Percentiles rank a stretch among this genome's conserved stretches.
phyloP scores from a whole-genome alignment of 176 grass and related monocot species.

The Alloteropsis semialata region DNA sequence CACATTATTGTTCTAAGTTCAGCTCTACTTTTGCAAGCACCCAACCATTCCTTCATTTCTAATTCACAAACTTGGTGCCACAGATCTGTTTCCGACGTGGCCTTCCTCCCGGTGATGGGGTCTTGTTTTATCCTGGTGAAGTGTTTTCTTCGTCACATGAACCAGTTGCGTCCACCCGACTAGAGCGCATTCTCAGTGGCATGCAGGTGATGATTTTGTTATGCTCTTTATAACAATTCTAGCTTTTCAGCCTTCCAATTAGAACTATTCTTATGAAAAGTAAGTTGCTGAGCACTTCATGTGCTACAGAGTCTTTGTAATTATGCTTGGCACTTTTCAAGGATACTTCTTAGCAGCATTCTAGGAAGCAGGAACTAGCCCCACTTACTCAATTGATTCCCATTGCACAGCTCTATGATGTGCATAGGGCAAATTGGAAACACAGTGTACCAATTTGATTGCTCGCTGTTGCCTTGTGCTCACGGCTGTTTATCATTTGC shows the following conservation, averaged over 20 bases:
- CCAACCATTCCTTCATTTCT: background rate
- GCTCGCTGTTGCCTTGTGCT: background rate
- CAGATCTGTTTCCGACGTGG: slow-evolving; percentile 91
- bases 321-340: background rate
- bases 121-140: slow-evolving; percentile 95
- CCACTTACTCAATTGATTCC: background rate
- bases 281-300: background rate
- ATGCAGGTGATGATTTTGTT: slow-evolving; percentile 77
- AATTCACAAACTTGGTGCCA: background rate
- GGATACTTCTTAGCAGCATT: background rate
- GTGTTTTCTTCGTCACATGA: slow-evolving; percentile 89
- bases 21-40: background rate
- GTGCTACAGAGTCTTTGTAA: background rate
- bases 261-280: background rate
- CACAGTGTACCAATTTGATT: background rate
- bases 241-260: background rate
- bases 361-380: background rate
- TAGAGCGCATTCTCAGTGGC: slow-evolving; percentile 94
- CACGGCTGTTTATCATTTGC: background rate
- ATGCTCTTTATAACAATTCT: background rate
- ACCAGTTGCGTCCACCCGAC: slow-evolving; percentile 79
- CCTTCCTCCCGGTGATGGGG: slow-evolving; percentile 93
- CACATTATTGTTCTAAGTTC: background rate
- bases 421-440: background rate
- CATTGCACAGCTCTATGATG: background rate